phyloP scores from a whole-genome alignment of 495 filamentous ascomycete species.

The Cercophora scortea region DNA sequence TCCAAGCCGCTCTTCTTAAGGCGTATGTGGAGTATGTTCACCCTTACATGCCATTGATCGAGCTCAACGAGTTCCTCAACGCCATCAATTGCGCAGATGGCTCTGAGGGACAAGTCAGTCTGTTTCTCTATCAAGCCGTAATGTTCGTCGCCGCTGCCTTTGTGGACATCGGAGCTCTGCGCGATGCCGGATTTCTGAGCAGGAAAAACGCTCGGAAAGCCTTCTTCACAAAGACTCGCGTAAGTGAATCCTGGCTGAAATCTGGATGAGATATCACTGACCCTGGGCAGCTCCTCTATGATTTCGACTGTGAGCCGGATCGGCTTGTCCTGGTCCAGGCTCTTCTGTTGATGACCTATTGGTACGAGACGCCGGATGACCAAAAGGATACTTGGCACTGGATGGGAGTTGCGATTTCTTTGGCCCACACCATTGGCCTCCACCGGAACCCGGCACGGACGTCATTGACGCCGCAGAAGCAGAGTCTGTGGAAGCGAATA shows the following conservation, averaged over 20 bases:
- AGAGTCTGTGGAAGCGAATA: slow-evolving; percentile 79
- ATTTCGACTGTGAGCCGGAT: slow-evolving; percentile 79
- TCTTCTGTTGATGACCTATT: slow-evolving; percentile 79
- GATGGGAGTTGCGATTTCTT: slow-evolving; percentile 80
- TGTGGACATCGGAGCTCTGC: slow-evolving; percentile 62
- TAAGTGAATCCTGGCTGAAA: slow-evolving; percentile 28
- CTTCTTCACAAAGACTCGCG: slow-evolving; percentile 73
- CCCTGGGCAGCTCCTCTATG: slow-evolving; percentile 50
- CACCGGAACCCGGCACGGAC: slow-evolving; percentile 70
- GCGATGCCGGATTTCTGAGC: slow-evolving; percentile 58
- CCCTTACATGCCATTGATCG: slow-evolving; percentile 82
- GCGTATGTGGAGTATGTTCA: slow-evolving; percentile 78
- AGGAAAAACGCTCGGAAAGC: slow-evolving; percentile 68
- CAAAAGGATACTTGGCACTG: slow-evolving; percentile 89
- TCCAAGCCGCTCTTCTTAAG: slow-evolving; percentile 68
- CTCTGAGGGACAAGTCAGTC: slow-evolving; percentile 57
- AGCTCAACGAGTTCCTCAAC: slow-evolving; percentile 64
- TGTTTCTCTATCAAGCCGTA: slow-evolving; percentile 73
- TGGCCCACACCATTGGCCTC: slow-evolving; percentile 76
- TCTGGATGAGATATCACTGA: slow-evolving; percentile 9
- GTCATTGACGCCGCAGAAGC: slow-evolving; percentile 59
- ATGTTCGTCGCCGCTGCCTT: slow-evolving; percentile 78
- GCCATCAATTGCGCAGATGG: slow-evolving; percentile 59
- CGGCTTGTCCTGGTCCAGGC: slow-evolving; percentile 77
- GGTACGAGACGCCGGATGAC: slow-evolving; percentile 85